A percentile compares a stretch with the other conserved stretches of the same genome.
phyloP scores from a whole-genome alignment of 2,329 filamentous ascomycete species.

The Rosellinia necatrix region DNA sequence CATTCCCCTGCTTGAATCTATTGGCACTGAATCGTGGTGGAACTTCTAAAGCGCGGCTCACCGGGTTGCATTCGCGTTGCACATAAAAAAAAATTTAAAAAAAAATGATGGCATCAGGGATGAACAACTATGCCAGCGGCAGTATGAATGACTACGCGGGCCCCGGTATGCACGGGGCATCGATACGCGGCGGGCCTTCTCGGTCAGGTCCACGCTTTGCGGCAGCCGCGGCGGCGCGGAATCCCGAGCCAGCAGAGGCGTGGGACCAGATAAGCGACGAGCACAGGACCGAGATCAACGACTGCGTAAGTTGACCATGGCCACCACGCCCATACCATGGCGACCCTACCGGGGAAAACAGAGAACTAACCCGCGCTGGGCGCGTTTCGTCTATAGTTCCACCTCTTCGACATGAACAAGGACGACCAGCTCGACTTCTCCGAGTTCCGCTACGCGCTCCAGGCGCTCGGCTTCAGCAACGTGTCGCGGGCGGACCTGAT shows the following conservation, averaged over 20 bases:
- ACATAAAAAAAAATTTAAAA: not conserved
- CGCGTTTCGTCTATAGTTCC: constrained; percentile 71
- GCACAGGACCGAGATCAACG: constrained; percentile 89
- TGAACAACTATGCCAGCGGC: constrained; percentile 41
- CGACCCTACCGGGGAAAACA: not conserved
- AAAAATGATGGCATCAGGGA: constrained; percentile 31
- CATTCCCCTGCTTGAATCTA: not conserved
- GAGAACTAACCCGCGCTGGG: constrained; percentile 15
- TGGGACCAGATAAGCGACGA: constrained; percentile 73
- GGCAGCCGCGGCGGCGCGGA: constrained; percentile 38
- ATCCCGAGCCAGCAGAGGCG: constrained; percentile 38
- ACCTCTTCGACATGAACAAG: constrained; percentile 95
- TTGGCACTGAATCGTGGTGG: not conserved
- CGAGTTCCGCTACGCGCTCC: constrained; percentile 95
- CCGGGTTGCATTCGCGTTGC: not conserved
- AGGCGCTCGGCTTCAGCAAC: constrained; percentile 86
- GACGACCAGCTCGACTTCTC: constrained; percentile 95
- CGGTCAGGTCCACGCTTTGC: constrained; percentile 39
- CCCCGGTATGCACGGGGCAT: constrained; percentile 34
- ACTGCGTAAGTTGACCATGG: constrained; percentile 69
- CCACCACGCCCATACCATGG: not conserved
- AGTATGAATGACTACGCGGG: constrained; percentile 41
- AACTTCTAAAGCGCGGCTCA: not conserved
- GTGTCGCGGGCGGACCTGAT: constrained; percentile 85
- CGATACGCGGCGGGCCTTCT: constrained; percentile 37